These are phyloP conservation scores for Cephalotrichum gorgonifer DNA, from an alignment of 2,329 filamentous ascomycete species.

Conservation along the genomic window DNA sequence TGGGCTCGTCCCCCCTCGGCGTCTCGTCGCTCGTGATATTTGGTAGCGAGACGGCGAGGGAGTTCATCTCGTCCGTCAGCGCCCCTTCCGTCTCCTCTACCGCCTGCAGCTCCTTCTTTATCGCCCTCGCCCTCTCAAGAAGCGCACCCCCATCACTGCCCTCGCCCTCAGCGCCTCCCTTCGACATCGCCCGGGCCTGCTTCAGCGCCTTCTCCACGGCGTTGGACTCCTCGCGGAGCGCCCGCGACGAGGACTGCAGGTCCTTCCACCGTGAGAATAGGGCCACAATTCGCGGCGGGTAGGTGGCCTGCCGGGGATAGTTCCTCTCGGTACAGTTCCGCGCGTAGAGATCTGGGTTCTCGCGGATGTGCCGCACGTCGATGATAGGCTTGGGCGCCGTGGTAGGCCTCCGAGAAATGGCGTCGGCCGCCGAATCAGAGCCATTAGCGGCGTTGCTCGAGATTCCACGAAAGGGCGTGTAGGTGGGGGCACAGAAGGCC, in stretches of 20 bases:
- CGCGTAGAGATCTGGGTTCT: conserved; percentile 70
- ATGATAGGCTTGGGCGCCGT: conserved; percentile 70
- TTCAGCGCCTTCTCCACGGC: conserved; percentile 44
- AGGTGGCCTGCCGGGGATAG: conserved; percentile 49
- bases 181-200: conserved; percentile 17
- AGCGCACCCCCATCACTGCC: conserved; percentile 35
- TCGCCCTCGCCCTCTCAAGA: conserved; percentile 49
- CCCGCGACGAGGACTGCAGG: conserved; percentile 49
- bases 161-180: conserved; percentile 14
- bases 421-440: conserved; percentile 9
- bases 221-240: conserved; percentile 57
- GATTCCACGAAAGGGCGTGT: neutral
- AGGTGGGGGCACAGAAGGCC: neutral
- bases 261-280: conserved; percentile 48
- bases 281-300: conserved; percentile 44
- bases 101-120: conserved; percentile 52
- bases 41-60: conserved; percentile 67
- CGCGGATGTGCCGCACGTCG: conserved; percentile 83
- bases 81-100: conserved; percentile 54
- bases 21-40: conserved; percentile 75
- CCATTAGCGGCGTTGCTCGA: neutral
- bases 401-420: conserved; percentile 42
- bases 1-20: conserved; percentile 57
- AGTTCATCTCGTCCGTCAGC: conserved; percentile 56
- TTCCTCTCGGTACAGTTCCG: conserved; percentile 80